These are phyloP conservation scores for Coprinellus micaceus DNA, from an alignment of 768 basidiomycete genomes.

Conservation along the genomic window DNA sequence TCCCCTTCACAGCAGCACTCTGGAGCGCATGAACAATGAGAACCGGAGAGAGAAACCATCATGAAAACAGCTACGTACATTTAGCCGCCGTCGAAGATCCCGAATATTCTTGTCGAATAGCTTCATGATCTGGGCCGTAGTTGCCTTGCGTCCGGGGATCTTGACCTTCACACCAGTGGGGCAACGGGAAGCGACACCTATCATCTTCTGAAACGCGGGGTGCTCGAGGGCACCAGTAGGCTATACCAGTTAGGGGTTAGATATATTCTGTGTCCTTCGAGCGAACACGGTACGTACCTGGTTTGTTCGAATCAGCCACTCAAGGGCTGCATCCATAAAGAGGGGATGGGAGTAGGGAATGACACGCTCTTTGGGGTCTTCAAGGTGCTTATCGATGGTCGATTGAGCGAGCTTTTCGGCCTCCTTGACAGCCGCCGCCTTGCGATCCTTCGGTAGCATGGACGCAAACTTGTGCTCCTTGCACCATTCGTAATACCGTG, in stretches of 20 bases:
- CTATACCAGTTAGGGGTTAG: slow-evolving; percentile 11
- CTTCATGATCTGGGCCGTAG: slow-evolving; percentile 23
- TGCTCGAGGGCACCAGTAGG: slow-evolving; percentile 34
- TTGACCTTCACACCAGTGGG: slow-evolving; percentile 34
- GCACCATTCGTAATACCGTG: slow-evolving; percentile 25
- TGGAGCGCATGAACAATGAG: background rate
- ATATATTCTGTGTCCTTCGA: background rate
- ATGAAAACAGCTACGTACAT: slow-evolving; percentile 3
- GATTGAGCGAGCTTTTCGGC: background rate
- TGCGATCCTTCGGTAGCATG: slow-evolving; percentile 21
- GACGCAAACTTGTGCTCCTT: slow-evolving; percentile 23
- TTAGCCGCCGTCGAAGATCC: slow-evolving; percentile 9
- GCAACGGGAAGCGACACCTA: slow-evolving; percentile 32
- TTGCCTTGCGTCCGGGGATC: slow-evolving; percentile 27
- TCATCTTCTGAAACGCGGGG: slow-evolving; percentile 33
- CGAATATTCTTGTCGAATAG: slow-evolving; percentile 23
- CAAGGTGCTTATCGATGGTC: slow-evolving; percentile 27
- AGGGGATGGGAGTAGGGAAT: slow-evolving; percentile 26
- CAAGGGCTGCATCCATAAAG: slow-evolving; percentile 27
- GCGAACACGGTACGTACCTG: slow-evolving; percentile 25
- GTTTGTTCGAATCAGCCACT: slow-evolving; percentile 38
- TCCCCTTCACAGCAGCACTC: background rate
- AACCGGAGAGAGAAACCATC: background rate
- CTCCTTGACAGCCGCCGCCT: slow-evolving; percentile 9
- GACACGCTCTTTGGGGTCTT: slow-evolving; percentile 8